A percentile compares a stretch with the other conserved stretches of the same genome.
These are phyloP conservation scores for Ceratobasidium sp. DNA, from an alignment of 1,284 basidiomycete species.

Conservation along the genomic window DNA sequence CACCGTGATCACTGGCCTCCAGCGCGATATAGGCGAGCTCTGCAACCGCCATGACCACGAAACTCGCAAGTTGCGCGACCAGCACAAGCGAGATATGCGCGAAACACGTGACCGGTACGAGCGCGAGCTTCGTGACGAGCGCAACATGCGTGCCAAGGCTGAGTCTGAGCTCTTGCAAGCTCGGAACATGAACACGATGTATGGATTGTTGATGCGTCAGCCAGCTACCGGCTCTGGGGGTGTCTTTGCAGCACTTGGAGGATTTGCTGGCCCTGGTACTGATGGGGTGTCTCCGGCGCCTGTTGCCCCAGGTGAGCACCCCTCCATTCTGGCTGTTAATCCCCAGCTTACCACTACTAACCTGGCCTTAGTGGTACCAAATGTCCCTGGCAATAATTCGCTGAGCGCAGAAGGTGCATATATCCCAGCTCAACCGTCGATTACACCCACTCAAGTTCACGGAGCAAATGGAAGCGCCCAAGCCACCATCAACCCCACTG, in stretches of 20 bases:
- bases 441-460: no score
- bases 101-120: conserved; percentile 1
- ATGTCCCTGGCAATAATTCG: no score
- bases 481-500: no score
- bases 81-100: neutral
- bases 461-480: no score
- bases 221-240: neutral
- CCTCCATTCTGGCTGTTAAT: neutral
- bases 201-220: neutral
- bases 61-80: neutral
- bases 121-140: neutral
- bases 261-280: neutral
- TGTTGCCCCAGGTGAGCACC: neutral
- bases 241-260: neutral
- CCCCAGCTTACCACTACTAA: neutral
- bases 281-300: neutral
- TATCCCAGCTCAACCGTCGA: no score
- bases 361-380: no score
- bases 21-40: neutral
- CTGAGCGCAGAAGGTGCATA: no score
- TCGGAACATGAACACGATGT: neutral
- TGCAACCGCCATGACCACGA: conserved; percentile 2
- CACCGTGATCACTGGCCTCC: neutral
- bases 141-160: neutral
- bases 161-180: neutral